Conservation (phyloP, 768 basidiomycete genomes). For the Gelatoporia subvermispora region DNA sequence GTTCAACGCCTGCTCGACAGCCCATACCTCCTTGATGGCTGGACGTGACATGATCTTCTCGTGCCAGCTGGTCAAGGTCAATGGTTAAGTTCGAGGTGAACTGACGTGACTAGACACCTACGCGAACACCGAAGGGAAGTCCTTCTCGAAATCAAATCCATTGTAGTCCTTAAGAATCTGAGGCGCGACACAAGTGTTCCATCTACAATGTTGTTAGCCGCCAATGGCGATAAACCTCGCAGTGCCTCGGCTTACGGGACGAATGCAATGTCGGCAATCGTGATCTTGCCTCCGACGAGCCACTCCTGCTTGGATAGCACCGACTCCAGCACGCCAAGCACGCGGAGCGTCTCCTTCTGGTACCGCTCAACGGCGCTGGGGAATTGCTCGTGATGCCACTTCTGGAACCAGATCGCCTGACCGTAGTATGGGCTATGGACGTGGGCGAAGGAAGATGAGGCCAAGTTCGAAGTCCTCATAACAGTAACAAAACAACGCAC, state of each 20-base stretch:
- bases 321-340: slow-evolving; percentile 17
- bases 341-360: slow-evolving; percentile 17
- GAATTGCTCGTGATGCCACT: slow-evolving; percentile 8
- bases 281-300: slow-evolving; percentile 14
- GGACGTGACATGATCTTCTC: slow-evolving; percentile 11
- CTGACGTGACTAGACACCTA: too few species aligned
- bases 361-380: slow-evolving; percentile 17
- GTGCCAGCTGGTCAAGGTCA: slow-evolving; percentile 13
- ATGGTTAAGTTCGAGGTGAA: neutral
- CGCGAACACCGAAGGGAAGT: slow-evolving; percentile 4
- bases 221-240: neutral
- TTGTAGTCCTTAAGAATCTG: slow-evolving; percentile 4
- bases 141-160: slow-evolving; percentile 7
- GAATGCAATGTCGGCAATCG: slow-evolving; percentile 16
- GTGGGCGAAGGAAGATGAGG: neutral
- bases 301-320: slow-evolving; percentile 16
- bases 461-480: neutral
- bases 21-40: slow-evolving; percentile 7
- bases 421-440: slow-evolving; percentile 13
- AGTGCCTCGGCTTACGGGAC: slow-evolving; percentile 1
- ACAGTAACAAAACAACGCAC: slow-evolving; percentile 1
- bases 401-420: slow-evolving; percentile 11
- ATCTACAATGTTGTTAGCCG: neutral
- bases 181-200: slow-evolving; percentile 10
- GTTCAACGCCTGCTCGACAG: too few species aligned